Base-by-base conservation (phyloP, 352 stramenopile genomes). In the Phytophthora gonapodyides region DNA sequence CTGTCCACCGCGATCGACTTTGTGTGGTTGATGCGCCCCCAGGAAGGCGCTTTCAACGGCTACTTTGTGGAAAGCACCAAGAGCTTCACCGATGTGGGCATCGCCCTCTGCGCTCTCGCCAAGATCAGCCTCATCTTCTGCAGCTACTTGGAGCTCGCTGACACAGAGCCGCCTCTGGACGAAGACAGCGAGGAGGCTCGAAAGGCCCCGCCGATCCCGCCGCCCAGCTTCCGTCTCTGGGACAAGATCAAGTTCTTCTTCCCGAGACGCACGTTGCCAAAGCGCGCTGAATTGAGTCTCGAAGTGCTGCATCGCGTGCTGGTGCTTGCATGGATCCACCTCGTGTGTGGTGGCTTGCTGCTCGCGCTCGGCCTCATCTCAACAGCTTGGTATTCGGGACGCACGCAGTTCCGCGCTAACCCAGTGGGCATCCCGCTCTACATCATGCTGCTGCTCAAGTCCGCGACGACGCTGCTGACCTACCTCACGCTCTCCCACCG, bases 61-160 rank as follows among this genome's bases (percentile, higher is more conserved):
- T 89, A 70, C 50, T 82, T 93, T 30, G 60, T 61, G 7, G 70
- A 66, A 45, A 54, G 73, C 16, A 62, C 72, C 36, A 67, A 73
- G 44, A 84, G 75, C 46, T 76, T 78, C 50, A 78, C 70, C 5
- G 82, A 87, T 33, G 41, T 87, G 3, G 62, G 67, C 7, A 69
- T 89, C 17, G 77, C 74, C 0, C 30, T 85, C 24, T 94, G 84
- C 37, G 31, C 70, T 15, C 54, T 86, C 11, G 53, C 80, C 57
- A 92, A 92, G 46, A 64, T 90, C 35, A 84, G 69, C 53, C 79
- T 92, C 37, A 70, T 91, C 10, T 88, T 91, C 53, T 77, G 75
- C 37, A 81, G 69, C 36, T 94, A 92, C 59, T 80, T 80, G 46
- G 79, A 84, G 38, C 68, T 94, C 0, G 80, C 77, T 35, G 81